Evolutionary conservation across 2,329 filamentous ascomycete species (phyloP).

Genomic region (Botrytis galanthina): DNA sequence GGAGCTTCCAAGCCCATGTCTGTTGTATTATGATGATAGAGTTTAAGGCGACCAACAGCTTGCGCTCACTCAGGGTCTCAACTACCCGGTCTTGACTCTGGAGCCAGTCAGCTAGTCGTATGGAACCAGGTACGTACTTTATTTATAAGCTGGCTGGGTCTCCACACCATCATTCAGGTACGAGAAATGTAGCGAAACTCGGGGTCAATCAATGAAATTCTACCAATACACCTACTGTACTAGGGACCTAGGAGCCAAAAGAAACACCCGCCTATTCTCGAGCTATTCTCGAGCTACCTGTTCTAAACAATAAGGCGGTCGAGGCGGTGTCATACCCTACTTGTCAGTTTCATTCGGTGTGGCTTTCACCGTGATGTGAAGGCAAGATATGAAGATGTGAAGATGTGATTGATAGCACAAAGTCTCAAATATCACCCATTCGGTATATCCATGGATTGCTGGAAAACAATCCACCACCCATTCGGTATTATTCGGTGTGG

Average conservation of each 20-base stretch:
- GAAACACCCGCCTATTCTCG: background rate
- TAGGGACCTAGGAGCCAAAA: too few relatives aligned
- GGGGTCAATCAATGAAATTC: constrained; percentile 2
- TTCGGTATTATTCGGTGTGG: background rate
- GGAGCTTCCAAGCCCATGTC: background rate
- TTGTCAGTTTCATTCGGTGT: background rate
- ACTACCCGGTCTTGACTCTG: background rate
- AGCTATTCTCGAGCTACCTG: background rate
- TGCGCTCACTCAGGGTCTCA: constrained; percentile 4
- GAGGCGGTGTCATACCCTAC: background rate
- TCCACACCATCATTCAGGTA: constrained; percentile 10
- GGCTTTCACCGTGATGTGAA: background rate
- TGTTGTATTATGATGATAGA: background rate
- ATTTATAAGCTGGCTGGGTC: background rate
- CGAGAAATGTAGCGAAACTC: constrained; percentile 5
- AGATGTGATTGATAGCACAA: background rate
- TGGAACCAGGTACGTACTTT: background rate
- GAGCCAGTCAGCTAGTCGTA: background rate
- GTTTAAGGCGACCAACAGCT: background rate
- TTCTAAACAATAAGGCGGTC: constrained; percentile 1
- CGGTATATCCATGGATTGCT: too few relatives aligned
- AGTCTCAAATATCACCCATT: background rate
- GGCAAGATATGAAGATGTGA: background rate
- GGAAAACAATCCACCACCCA: background rate
- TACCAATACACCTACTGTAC: background rate